phyloP scores from a whole-genome alignment of 202 grass and related monocot species.

The Saccharum hybrid region DNA sequence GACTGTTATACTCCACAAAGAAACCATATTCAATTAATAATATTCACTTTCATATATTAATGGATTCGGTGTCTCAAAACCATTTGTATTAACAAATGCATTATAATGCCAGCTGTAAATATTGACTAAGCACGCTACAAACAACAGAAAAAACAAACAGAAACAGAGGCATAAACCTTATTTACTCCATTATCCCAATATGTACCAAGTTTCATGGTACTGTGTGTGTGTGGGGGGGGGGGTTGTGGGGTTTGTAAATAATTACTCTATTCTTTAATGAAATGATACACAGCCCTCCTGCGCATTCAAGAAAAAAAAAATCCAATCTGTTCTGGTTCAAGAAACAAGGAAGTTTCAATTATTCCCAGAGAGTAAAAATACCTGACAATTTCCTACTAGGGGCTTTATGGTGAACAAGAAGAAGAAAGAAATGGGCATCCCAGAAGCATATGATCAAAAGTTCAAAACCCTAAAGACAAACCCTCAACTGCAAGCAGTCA shows the following conservation, averaged over 20 bases:
- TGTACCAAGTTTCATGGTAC: neutral
- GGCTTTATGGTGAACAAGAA: neutral
- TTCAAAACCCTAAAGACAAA: neutral
- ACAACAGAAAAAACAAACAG: neutral
- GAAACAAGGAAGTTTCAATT: neutral
- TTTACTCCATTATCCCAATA: neutral
- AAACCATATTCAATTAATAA: conserved; percentile 1
- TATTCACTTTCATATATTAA: neutral
- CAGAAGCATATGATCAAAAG: neutral
- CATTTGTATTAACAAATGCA: neutral
- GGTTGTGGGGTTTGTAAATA: neutral
- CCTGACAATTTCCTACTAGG: neutral
- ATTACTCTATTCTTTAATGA: neutral
- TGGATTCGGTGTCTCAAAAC: neutral
- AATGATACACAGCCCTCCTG: neutral
- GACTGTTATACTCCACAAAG: neutral
- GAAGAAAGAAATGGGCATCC: neutral
- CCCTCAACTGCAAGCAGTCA: neutral
- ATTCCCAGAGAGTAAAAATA: neutral
- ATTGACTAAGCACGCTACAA: neutral
- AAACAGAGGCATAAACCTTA: conserved; percentile 12
- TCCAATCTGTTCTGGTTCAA: neutral
- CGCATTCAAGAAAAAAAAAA: neutral
- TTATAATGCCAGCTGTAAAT: neutral
- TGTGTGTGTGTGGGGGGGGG: too few relatives aligned